Percentiles rank a stretch among this genome's conserved stretches.
Evolutionary conservation across 176 grass and related monocot genomes (phyloP).

Genomic region (Oryza nivara): DNA sequence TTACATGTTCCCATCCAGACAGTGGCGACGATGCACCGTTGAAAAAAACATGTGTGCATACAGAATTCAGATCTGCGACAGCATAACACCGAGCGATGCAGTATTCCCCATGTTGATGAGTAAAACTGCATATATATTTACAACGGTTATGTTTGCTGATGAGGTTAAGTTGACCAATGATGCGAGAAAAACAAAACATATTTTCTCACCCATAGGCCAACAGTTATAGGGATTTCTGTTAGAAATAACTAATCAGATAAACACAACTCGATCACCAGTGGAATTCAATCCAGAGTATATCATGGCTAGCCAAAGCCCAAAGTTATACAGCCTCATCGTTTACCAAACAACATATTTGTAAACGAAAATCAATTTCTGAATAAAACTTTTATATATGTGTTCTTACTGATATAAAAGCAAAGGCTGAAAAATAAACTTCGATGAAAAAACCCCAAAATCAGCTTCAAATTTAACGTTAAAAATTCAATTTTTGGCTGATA

Average conservation of each 20-base stretch:
- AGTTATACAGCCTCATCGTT: neutral
- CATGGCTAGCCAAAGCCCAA: neutral
- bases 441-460: too few species aligned
- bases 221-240: neutral
- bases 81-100: neutral
- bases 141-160: conserved; percentile 19
- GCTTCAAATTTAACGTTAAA: too few species aligned
- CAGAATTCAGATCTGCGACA: neutral
- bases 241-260: too few species aligned
- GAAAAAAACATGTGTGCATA: neutral
- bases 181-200: neutral
- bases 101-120: neutral
- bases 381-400: too few species aligned
- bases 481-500: too few species aligned
- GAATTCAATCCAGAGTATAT: too few species aligned
- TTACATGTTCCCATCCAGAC: neutral
- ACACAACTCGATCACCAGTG: too few species aligned
- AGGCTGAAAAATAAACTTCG: too few species aligned
- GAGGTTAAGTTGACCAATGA: neutral
- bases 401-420: too few species aligned
- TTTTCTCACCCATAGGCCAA: too few species aligned
- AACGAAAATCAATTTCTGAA: too few species aligned
- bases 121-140: neutral
- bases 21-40: neutral
- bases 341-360: too few species aligned